Evolutionary conservation across 805 yeast genomes (phyloP).

Genomic region (Ogataea trehalophila): DNA sequence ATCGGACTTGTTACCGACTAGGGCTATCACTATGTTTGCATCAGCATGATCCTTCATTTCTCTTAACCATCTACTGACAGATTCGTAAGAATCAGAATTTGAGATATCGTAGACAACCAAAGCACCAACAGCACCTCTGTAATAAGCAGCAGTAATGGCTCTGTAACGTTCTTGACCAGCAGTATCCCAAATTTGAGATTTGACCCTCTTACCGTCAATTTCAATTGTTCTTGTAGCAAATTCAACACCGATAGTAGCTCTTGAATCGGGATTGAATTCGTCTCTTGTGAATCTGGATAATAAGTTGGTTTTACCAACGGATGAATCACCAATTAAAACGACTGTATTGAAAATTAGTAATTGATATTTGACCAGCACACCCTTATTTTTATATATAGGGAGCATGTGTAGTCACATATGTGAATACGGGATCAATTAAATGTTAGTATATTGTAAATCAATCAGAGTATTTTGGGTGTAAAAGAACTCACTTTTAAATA

Average conservation of each 20-base stretch:
- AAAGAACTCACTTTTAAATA: conserved; percentile 60
- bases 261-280: conserved; percentile 90
- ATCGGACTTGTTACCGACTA: conserved; percentile 91
- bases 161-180: conserved; percentile 99
- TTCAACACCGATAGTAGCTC: conserved; percentile 96
- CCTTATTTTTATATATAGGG: too few species aligned
- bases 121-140: conserved; percentile 98
- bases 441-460: too few species aligned
- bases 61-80: conserved; percentile 83
- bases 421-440: too few species aligned
- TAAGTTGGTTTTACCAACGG: conserved; percentile 94
- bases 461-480: too few species aligned
- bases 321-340: conserved; percentile 94
- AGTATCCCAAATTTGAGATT: conserved; percentile 97
- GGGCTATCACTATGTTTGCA: conserved; percentile 89
- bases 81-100: conserved; percentile 81
- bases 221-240: conserved; percentile 95
- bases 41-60: conserved; percentile 90
- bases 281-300: conserved; percentile 91
- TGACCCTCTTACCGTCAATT: conserved; percentile 76
- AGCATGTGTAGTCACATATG: too few species aligned
- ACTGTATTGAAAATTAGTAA: conserved; percentile 33
- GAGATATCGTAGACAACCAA: conserved; percentile 92
- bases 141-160: conserved; percentile 95
- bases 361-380: too few species aligned